A percentile compares a stretch with the other conserved stretches of the same genome.
These are phyloP conservation scores for Verticillium albo-atrum DNA, from an alignment of 2,329 filamentous ascomycete species.

Conservation along the genomic window DNA sequence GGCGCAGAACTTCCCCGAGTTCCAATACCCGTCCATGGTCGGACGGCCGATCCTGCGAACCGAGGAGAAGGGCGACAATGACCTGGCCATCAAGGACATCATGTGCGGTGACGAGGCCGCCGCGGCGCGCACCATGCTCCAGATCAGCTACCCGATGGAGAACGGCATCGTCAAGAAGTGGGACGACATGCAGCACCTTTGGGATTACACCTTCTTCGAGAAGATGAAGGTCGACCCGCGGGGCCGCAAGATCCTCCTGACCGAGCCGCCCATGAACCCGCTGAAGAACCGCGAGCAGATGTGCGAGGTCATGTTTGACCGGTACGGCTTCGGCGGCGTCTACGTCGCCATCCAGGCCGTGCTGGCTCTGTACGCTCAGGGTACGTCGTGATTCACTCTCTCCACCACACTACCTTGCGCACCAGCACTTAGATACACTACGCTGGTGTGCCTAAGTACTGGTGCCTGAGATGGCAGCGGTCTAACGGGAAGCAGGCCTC, in stretches of 20 bases:
- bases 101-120: constrained; percentile 99
- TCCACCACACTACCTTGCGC: not conserved
- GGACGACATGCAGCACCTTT: constrained; percentile 99
- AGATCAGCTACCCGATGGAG: constrained; percentile 99
- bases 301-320: constrained; percentile 99
- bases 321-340: constrained; percentile 92
- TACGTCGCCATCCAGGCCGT: constrained; percentile 98
- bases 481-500: constrained; percentile 50
- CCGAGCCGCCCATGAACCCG: constrained; percentile 97
- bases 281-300: constrained; percentile 96
- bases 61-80: constrained; percentile 68
- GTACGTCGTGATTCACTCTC: constrained; percentile 53
- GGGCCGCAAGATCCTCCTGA: constrained; percentile 94
- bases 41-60: constrained; percentile 95
- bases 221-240: constrained; percentile 91
- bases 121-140: constrained; percentile 91
- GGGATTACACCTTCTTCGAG: constrained; percentile 98
- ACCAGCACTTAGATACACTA: too few species aligned
- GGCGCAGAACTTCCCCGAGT: constrained; percentile 98
- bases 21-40: constrained; percentile 97
- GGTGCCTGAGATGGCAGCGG: not conserved
- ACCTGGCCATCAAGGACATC: constrained; percentile 85
- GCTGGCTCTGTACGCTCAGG: constrained; percentile 92
- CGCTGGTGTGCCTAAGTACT: too few species aligned
- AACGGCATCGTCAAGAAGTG: constrained; percentile 99